Evolutionary conservation across 2,329 filamentous ascomycete species (phyloP), one percentile per base, ranked within the genome.

Genomic region (Aphanocladium album): DNA sequence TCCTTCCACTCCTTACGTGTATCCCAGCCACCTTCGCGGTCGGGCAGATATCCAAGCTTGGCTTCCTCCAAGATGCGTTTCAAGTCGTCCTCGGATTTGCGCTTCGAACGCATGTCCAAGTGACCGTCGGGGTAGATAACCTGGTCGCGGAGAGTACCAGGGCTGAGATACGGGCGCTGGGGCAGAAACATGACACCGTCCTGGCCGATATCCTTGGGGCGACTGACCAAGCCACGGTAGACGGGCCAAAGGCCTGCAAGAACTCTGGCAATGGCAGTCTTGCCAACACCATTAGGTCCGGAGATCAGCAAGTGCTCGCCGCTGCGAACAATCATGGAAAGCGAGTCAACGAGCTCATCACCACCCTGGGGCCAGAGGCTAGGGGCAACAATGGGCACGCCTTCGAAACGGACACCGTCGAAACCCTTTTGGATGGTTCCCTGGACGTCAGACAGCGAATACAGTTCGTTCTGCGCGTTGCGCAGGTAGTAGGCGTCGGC

Each of bases 171-270:
- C 0, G 93, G 92, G 17, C 93, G 84, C 73, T 99, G 95, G 0
- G 95, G 95, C 12, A 99, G 82, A 76, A 99, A 98, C 93, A 99
- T 98, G 77, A 99, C 96, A 62, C 95, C 95, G 65, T 98, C 93
- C 64, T 88, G 83, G 43, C 92, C 92, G 46, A 85, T 84, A 43
- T 79, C 83, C 69, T 95, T 91, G 2, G 95, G 93, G 1, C 93
- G 86, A 62, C 90, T 96, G 19, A 97, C 91, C 2, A 99, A 81
- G 2, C 95, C 95, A 49, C 95, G 89, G 72, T 98, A 99, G 0
- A 96, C 89, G 0, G 95, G 96, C 95, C 96, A 99, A 11, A 99
- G 80, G 0, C 95, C 95, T 0, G 93, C 92, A 8, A 96, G 86
- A 33, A 98, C 86, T 53, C 95, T 88, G 5, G 91, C 80, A 54